phyloP scores from a whole-genome alignment of 2,329 filamentous ascomycete species.

The Elsinoe ampelina region DNA sequence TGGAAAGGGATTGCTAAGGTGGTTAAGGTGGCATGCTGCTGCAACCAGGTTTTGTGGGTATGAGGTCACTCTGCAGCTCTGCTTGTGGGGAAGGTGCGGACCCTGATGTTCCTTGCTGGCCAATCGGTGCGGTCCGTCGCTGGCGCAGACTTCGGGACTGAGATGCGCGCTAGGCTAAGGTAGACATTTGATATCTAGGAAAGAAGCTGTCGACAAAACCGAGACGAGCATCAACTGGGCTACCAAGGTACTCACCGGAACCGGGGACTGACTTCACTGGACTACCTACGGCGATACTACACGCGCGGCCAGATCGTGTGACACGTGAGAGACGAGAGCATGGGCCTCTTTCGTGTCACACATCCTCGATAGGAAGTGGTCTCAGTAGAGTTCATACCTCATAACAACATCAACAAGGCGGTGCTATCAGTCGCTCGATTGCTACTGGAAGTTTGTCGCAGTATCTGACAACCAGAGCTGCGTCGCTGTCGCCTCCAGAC shows the following conservation, averaged over 20 bases:
- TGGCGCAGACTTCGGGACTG: neutral
- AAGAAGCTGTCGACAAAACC: neutral
- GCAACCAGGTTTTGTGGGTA: neutral
- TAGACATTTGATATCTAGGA: neutral
- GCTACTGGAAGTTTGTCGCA: neutral
- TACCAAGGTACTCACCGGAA: neutral
- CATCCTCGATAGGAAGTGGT: neutral
- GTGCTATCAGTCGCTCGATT: neutral
- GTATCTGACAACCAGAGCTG: neutral
- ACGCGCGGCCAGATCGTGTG: neutral
- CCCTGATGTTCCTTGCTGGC: neutral
- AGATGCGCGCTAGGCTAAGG: slow-evolving; percentile 6
- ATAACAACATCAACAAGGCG: neutral
- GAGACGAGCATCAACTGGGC: too few species aligned
- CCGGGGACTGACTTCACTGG: neutral
- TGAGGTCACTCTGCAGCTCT: slow-evolving; percentile 5
- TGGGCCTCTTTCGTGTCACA: neutral
- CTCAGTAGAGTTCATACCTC: neutral
- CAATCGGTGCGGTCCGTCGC: slow-evolving; percentile 2
- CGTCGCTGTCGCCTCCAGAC: neutral
- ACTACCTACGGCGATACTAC: too few species aligned
- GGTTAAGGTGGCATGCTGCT: neutral
- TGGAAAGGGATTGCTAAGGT: neutral
- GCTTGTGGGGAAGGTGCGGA: neutral
- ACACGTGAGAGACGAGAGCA: neutral